phyloP scores from a whole-genome alignment of 176 grass and related monocot genomes.

The Oryza meridionalis region DNA sequence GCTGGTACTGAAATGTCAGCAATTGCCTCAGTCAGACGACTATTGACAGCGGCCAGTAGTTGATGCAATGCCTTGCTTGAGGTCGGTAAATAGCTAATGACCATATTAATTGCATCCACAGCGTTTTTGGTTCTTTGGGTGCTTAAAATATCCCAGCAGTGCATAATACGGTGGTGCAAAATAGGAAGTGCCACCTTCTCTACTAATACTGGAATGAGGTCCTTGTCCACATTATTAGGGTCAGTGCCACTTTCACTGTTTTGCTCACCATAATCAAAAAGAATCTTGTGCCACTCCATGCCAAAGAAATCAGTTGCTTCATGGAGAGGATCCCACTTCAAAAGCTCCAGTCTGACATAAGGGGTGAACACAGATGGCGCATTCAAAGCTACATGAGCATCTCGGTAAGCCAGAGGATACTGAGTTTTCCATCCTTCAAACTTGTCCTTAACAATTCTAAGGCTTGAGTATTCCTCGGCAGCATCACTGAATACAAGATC shows the following conservation, averaged over 20 bases:
- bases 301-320: constrained; percentile 59
- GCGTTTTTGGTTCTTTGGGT: constrained; percentile 66
- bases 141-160: constrained; percentile 93
- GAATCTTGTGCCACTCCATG: constrained; percentile 84
- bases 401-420: constrained; percentile 70
- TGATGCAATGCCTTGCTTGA: constrained; percentile 70
- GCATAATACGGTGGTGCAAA: constrained; percentile 81
- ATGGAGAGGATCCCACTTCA: constrained; percentile 95
- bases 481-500: constrained; percentile 84
- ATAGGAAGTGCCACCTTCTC: constrained; percentile 98
- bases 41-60: constrained; percentile 59
- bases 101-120: constrained; percentile 67
- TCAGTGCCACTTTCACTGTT: constrained; percentile 29
- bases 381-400: constrained; percentile 83
- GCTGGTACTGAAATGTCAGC: constrained; percentile 63
- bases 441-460: constrained; percentile 86
- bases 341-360: constrained; percentile 86
- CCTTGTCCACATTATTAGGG: constrained; percentile 56
- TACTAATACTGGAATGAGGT: constrained; percentile 69
- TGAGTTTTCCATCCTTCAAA: constrained; percentile 86
- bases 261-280: constrained; percentile 66
- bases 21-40: constrained; percentile 69
- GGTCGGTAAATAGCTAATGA: constrained; percentile 65
- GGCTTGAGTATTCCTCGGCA: constrained; percentile 83
- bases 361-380: constrained; percentile 72